Base-by-base conservation (phyloP, 2,329 filamentous ascomycete genomes). In the Lasiodiplodia sp. region DNA sequence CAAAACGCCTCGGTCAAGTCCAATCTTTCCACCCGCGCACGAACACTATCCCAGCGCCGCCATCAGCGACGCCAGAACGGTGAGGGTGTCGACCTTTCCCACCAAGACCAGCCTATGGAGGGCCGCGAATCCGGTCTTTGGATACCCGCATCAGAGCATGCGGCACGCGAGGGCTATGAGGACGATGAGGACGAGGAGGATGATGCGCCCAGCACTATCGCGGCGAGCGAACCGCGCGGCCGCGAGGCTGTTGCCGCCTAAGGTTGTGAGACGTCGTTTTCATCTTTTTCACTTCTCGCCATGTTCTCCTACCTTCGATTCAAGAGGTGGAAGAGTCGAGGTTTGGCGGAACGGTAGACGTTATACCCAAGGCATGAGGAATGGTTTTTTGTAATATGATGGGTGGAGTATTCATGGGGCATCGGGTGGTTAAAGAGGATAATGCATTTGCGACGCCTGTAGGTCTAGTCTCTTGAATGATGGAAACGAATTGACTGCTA, bases 1-100 rank as follows among this genome's bases (percentile, higher is more conserved):
- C 91, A 93, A 76, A 96, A 96, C 77, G 95, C 96, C 6, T 91
- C 93, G 56, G 94, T 99, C 73, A 91, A 87, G 68, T 91, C 94
- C 72, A 94, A 93, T 80, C 89, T 99, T 60, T 97, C 93, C 4
- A 92, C 90, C 21, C 93, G 96, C 69, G 90, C 95, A 51, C 93
- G 94, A 73, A 96, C 91, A 18, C 87, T 98, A 44, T 97, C 93
- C 56, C 93, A 94, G 80, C 91, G 94, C 74, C 91, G 93, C 72
- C 89, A 91, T 69, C 88, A 91, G 76, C 87, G 86, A 70, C 83
- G 83, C 76, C 87, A 88, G 72, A 87, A 88, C 69, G 84, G 83
- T 34, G 92, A 95, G 75, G 92, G 92, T 8, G 87, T 94, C 69
- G 94, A 97, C 76, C 87, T 97, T 49, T 92, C 92, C 2, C 87